These are phyloP conservation scores for Starmera quercuum DNA, from an alignment of 805 yeast genomes.

Conservation along the genomic window DNA sequence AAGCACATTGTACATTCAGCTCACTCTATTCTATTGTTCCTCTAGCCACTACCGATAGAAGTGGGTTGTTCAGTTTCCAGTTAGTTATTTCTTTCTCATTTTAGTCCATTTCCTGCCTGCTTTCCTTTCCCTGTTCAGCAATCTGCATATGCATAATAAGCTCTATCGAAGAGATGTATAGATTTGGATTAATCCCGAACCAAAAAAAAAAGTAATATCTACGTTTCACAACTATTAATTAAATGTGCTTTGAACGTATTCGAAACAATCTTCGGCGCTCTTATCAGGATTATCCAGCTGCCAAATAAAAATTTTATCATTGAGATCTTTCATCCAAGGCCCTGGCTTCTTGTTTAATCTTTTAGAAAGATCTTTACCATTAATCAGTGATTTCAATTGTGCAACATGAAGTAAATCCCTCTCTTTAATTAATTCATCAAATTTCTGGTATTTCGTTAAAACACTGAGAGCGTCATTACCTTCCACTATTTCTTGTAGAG, in stretches of 20 bases:
- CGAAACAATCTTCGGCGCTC: slow-evolving; percentile 46
- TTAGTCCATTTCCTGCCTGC: too few relatives aligned
- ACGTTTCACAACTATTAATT: too few relatives aligned
- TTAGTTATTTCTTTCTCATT: too few relatives aligned
- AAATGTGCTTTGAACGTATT: slow-evolving; percentile 25
- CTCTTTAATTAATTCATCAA: slow-evolving; percentile 8
- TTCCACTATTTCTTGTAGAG: slow-evolving; percentile 9
- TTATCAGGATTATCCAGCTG: slow-evolving; percentile 68
- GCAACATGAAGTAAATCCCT: slow-evolving; percentile 26
- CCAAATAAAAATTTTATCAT: slow-evolving; percentile 56
- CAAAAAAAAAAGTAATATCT: too few relatives aligned
- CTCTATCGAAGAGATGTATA: too few relatives aligned
- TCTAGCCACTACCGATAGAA: too few relatives aligned
- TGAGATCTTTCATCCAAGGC: slow-evolving; percentile 67
- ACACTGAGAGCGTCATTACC: not conserved
- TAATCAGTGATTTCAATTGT: slow-evolving; percentile 55
- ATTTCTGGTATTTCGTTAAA: slow-evolving; percentile 8
- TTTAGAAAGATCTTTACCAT: slow-evolving; percentile 62
- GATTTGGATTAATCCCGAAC: too few relatives aligned
- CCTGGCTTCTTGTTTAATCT: slow-evolving; percentile 63
- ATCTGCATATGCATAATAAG: too few relatives aligned
- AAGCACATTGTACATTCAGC: too few relatives aligned
- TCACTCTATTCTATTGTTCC: too few relatives aligned
- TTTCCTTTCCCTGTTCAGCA: too few relatives aligned
- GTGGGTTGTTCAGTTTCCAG: too few relatives aligned